phyloP scores from a whole-genome alignment of 2,329 filamentous ascomycete genomes.

The Bipolaris gigantea region DNA sequence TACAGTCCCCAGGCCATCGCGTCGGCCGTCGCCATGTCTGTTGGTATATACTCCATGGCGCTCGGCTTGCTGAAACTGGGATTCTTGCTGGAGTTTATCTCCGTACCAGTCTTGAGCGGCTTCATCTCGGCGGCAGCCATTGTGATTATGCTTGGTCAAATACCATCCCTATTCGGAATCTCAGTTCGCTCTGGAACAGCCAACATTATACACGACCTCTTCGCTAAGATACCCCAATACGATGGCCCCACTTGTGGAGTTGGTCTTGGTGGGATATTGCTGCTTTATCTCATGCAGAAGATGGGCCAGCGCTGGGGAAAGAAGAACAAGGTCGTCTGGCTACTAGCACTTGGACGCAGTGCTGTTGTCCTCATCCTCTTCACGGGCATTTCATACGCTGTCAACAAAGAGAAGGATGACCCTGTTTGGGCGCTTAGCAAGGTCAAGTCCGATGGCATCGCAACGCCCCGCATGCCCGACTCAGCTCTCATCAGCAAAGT shows the following conservation, averaged over 20 bases:
- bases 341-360: slow-evolving; percentile 62
- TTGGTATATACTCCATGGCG: slow-evolving; percentile 62
- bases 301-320: slow-evolving; percentile 62
- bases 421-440: slow-evolving; percentile 62
- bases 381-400: slow-evolving; percentile 64
- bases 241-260: slow-evolving; percentile 62
- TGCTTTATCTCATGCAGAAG: slow-evolving; percentile 61
- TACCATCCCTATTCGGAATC: slow-evolving; percentile 62
- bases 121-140: slow-evolving; percentile 69
- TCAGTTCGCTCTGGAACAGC: slow-evolving; percentile 57
- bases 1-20: slow-evolving; percentile 61
- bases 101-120: slow-evolving; percentile 64
- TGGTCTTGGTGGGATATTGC: slow-evolving; percentile 59
- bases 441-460: slow-evolving; percentile 59
- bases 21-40: slow-evolving; percentile 64
- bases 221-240: slow-evolving; percentile 59
- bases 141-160: slow-evolving; percentile 67
- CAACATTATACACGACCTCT: slow-evolving; percentile 61
- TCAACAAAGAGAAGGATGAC: slow-evolving; percentile 55
- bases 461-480: slow-evolving; percentile 54
- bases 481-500: slow-evolving; percentile 56
- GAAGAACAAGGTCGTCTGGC: slow-evolving; percentile 60
- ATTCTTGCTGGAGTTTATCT: slow-evolving; percentile 68
- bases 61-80: slow-evolving; percentile 65
- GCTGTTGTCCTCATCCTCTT: slow-evolving; percentile 64